Percentiles rank a stretch among this genome's conserved stretches.
These are phyloP conservation scores for Dunaliella primolecta DNA, from an alignment of 139 green algal genomes.

Conservation along the genomic window DNA sequence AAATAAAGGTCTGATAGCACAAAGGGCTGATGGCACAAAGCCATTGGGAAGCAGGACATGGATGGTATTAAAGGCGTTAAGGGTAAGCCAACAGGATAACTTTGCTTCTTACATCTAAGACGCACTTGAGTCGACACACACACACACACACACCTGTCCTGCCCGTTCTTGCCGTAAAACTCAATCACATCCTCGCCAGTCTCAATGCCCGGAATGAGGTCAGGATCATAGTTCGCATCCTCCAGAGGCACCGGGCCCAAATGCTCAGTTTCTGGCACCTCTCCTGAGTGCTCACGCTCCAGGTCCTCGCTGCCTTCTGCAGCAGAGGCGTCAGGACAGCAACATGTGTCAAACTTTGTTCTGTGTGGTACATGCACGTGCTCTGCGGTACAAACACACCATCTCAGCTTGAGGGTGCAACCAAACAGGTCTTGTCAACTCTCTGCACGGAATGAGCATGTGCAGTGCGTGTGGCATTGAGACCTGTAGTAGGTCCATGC, in stretches of 20 bases:
- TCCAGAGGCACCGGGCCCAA: slow-evolving; percentile 4
- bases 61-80: neutral
- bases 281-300: neutral
- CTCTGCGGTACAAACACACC: no score
- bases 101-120: no score
- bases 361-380: neutral
- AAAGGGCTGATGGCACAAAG: no score
- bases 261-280: neutral
- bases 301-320: neutral
- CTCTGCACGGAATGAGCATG: no score
- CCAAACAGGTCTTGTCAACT: no score
- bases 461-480: no score
- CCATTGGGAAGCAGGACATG: no score
- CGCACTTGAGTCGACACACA: no score
- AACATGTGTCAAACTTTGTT: neutral
- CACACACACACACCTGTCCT: slow-evolving; percentile 57
- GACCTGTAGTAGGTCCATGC: no score
- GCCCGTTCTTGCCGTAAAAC: slow-evolving; percentile 72
- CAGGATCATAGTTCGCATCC: slow-evolving; percentile 34
- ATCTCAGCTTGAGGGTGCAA: no score
- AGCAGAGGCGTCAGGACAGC: neutral
- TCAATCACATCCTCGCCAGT: slow-evolving; percentile 70
- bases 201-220: slow-evolving; percentile 51
- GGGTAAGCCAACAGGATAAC: no score
- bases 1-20: no score